A percentile compares a stretch with the other conserved stretches of the same genome.
phyloP scores from a whole-genome alignment of 2,329 filamentous ascomycete genomes.

The Colletotrichum chlorophyti region DNA sequence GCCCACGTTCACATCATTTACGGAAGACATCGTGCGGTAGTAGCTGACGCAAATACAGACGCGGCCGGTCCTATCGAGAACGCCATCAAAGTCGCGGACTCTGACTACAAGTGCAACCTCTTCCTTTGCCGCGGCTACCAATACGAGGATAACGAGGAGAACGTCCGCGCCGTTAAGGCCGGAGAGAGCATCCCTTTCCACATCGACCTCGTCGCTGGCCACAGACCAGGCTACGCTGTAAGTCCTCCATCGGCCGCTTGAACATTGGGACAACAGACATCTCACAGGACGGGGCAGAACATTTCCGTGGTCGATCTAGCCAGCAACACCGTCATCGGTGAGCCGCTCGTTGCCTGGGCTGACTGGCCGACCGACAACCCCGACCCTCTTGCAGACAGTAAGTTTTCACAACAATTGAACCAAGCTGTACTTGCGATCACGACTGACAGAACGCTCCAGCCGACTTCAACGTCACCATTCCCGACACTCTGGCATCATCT shows the following conservation, averaged over 20 bases:
- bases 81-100: slow-evolving; percentile 32
- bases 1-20: too few species aligned
- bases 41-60: slow-evolving; percentile 20
- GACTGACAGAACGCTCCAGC: slow-evolving; percentile 37
- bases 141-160: slow-evolving; percentile 37
- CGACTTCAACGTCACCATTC: slow-evolving; percentile 62
- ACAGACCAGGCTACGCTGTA: slow-evolving; percentile 40
- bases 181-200: slow-evolving; percentile 45
- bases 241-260: neutral
- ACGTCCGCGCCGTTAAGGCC: slow-evolving; percentile 33
- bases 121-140: slow-evolving; percentile 39
- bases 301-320: slow-evolving; percentile 55
- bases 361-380: slow-evolving; percentile 29
- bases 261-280: slow-evolving; percentile 29
- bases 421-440: slow-evolving; percentile 13
- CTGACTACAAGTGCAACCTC: slow-evolving; percentile 34
- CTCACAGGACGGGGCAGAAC: slow-evolving; percentile 40
- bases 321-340: slow-evolving; percentile 54
- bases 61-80: slow-evolving; percentile 37
- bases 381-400: slow-evolving; percentile 27
- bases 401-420: slow-evolving; percentile 40
- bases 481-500: slow-evolving; percentile 48
- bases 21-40: neutral
- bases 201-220: slow-evolving; percentile 46
- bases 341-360: slow-evolving; percentile 53